A percentile compares a stretch with the other conserved stretches of the same genome.
These are phyloP conservation scores for Lasiodiplodia gonubiensis DNA, from an alignment of 2,329 filamentous ascomycete genomes.

Conservation along the genomic window DNA sequence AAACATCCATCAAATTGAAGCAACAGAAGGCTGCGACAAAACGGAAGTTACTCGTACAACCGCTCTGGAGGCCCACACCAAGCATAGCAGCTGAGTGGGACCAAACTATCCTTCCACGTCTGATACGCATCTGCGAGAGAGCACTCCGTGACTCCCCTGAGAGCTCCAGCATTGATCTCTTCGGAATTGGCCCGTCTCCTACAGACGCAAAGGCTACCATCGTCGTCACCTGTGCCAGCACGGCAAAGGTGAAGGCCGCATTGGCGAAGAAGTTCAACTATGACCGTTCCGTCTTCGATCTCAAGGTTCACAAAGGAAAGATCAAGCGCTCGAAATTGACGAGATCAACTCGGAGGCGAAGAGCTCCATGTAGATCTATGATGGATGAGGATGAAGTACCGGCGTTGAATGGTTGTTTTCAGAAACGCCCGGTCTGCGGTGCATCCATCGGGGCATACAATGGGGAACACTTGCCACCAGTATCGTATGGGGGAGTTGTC, in stretches of 20 bases:
- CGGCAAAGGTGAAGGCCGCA: constrained; percentile 72
- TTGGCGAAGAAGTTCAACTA: constrained; percentile 74
- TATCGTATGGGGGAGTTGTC: constrained; percentile 87
- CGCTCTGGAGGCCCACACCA: constrained; percentile 59
- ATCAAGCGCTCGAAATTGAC: constrained; percentile 65
- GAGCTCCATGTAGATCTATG: constrained; percentile 48
- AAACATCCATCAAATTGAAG: constrained; percentile 18
- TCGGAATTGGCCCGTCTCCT: constrained; percentile 73
- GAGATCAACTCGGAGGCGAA: constrained; percentile 37
- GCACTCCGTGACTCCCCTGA: constrained; percentile 77
- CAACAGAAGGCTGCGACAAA: constrained; percentile 12
- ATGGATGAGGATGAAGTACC: constrained; percentile 46
- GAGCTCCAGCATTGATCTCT: constrained; percentile 77
- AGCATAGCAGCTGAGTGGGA: constrained; percentile 76
- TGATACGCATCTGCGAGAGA: constrained; percentile 72
- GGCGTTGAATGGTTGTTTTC: constrained; percentile 74
- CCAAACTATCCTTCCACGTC: constrained; percentile 70
- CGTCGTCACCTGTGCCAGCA: constrained; percentile 77
- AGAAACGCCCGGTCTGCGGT: constrained; percentile 79
- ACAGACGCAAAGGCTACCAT: constrained; percentile 73
- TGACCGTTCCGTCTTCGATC: constrained; percentile 66
- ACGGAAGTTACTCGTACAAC: constrained; percentile 47
- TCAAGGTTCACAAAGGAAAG: constrained; percentile 75
- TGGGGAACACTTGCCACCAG: constrained; percentile 84
- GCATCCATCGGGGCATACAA: constrained; percentile 93